Conservation (phyloP, 2,329 filamentous ascomycete genomes). For the Metarhizium rileyi region DNA sequence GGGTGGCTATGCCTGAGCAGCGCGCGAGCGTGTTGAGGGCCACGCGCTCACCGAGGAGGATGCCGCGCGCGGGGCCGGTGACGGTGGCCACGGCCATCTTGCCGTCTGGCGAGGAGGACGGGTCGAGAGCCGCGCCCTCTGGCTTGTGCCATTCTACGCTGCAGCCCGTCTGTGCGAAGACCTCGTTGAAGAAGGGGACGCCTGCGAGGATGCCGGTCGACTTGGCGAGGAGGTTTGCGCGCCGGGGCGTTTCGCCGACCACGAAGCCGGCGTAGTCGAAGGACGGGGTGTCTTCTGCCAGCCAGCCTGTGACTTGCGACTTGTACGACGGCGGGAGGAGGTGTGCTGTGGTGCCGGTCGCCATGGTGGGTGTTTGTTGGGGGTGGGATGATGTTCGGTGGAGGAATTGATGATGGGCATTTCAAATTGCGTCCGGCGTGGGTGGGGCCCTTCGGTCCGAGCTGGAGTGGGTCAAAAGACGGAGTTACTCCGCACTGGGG, state of each 20-base stretch:
- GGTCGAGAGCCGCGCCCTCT: conserved; percentile 63
- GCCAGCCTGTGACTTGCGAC: conserved; percentile 69
- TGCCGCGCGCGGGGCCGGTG: conserved; percentile 64
- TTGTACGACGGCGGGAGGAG: conserved; percentile 83
- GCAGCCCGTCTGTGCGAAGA: conserved; percentile 84
- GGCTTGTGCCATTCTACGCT: conserved; percentile 77
- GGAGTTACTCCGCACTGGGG: too few species aligned
- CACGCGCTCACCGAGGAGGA: conserved; percentile 87
- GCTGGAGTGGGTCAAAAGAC: too few species aligned
- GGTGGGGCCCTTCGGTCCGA: not conserved
- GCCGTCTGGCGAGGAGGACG: conserved; percentile 21
- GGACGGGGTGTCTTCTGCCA: conserved; percentile 90
- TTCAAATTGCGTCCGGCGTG: not conserved
- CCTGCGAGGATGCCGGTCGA: conserved; percentile 77
- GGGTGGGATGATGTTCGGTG: not conserved
- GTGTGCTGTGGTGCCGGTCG: conserved; percentile 41
- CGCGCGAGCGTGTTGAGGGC: conserved; percentile 83
- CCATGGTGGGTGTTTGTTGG: not conserved
- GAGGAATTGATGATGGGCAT: too few species aligned
- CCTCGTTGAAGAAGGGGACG: conserved; percentile 89
- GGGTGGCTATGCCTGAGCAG: conserved; percentile 83
- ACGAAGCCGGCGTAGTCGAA: conserved; percentile 98
- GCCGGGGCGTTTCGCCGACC: conserved; percentile 60
- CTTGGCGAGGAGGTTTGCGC: conserved; percentile 60
- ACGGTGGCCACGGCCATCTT: conserved; percentile 69